phyloP scores from a whole-genome alignment of 768 basidiomycete species.

The Termitomyces sp. region DNA sequence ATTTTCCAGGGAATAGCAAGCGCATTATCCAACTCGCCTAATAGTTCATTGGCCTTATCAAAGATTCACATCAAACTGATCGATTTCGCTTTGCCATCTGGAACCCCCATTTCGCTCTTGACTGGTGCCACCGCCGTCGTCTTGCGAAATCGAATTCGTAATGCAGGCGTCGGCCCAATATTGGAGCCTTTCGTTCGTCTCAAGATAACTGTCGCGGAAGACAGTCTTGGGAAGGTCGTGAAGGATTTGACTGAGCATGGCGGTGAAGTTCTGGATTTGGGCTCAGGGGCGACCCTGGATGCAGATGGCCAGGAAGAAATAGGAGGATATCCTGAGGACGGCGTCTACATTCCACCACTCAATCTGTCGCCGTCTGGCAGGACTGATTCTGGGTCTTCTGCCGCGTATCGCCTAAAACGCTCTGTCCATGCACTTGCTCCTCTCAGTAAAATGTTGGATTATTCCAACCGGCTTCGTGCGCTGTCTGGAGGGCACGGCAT shows the following conservation, averaged over 20 bases:
- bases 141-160: conserved; percentile 56
- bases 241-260: conserved; percentile 83
- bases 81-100: conserved; percentile 37
- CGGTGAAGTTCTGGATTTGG: conserved; percentile 75
- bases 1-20: conserved; percentile 69
- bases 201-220: conserved; percentile 65
- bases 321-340: conserved; percentile 53
- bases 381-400: conserved; percentile 22
- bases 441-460: conserved; percentile 80
- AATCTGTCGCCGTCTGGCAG: conserved; percentile 71
- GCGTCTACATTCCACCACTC: conserved; percentile 71
- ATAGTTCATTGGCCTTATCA: conserved; percentile 71
- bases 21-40: conserved; percentile 73
- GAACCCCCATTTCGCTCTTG: conserved; percentile 47
- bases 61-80: conserved; percentile 56
- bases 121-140: conserved; percentile 63
- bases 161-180: conserved; percentile 66
- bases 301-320: conserved; percentile 33
- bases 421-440: conserved; percentile 72
- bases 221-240: conserved; percentile 70
- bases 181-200: conserved; percentile 77
- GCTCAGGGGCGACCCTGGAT: conserved; percentile 33
- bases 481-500: conserved; percentile 78
- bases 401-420: conserved; percentile 46
- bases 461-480: conserved; percentile 72